A percentile compares a stretch with the other conserved stretches of the same genome.
Evolutionary conservation across 2,329 filamentous ascomycete species (phyloP).

Genomic region (Colletotrichum gigasporum): DNA sequence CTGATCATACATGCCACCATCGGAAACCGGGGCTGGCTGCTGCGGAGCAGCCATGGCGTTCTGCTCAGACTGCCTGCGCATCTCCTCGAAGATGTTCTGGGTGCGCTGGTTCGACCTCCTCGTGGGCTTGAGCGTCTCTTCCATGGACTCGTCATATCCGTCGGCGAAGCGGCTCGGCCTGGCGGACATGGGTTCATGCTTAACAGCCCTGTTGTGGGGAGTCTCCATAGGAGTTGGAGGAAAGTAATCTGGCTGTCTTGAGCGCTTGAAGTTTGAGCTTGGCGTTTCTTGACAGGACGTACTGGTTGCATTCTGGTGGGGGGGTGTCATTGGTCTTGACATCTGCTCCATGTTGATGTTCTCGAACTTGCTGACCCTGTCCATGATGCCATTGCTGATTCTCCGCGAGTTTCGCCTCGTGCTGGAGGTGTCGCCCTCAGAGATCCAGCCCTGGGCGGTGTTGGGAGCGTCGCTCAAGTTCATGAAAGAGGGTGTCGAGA

Average conservation of each 20-base stretch:
- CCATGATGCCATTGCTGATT: conserved; percentile 70
- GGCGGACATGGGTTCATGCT: conserved; percentile 45
- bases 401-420: conserved; percentile 55
- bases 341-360: conserved; percentile 54
- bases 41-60: conserved; percentile 44
- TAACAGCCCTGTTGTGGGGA: conserved; percentile 59
- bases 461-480: conserved; percentile 58
- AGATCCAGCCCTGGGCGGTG: conserved; percentile 55
- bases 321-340: conserved; percentile 69
- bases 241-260: conserved; percentile 61
- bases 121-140: conserved; percentile 70
- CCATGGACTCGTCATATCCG: conserved; percentile 72
- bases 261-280: conserved; percentile 1
- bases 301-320: conserved; percentile 68
- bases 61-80: conserved; percentile 65
- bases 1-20: conserved; percentile 56
- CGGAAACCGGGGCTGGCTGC: conserved; percentile 27
- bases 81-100: conserved; percentile 66
- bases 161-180: conserved; percentile 64
- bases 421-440: conserved; percentile 57
- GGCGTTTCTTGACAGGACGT: conserved; percentile 42
- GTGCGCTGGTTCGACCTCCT: conserved; percentile 54
- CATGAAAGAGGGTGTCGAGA: conserved; percentile 61
- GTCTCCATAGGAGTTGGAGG: conserved; percentile 76
- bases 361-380: conserved; percentile 69